Evolutionary conservation across 495 filamentous ascomycete species (phyloP).

Genomic region (Ascobolus immersus): DNA sequence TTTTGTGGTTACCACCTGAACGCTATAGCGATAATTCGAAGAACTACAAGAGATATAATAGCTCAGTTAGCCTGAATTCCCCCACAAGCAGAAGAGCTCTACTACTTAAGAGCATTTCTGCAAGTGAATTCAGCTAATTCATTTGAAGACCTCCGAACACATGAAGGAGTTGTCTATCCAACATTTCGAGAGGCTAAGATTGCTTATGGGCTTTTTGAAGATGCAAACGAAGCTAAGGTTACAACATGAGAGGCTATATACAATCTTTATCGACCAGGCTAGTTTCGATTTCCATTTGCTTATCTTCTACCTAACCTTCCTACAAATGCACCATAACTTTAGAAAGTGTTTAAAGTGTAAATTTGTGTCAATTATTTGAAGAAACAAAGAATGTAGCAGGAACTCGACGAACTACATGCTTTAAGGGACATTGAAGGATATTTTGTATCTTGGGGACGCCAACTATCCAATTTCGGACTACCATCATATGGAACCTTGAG

Average conservation of each 20-base stretch:
- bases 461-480: slow-evolving; percentile 1
- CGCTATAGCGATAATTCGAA: no score
- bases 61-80: not conserved
- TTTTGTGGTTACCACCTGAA: not conserved
- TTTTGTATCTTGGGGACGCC: not conserved
- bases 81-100: slow-evolving; percentile 4
- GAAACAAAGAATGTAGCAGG: not conserved
- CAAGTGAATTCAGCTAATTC: not conserved
- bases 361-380: slow-evolving; percentile 2
- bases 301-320: slow-evolving; percentile 3
- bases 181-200: slow-evolving; percentile 6
- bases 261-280: slow-evolving; percentile 1
- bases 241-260: slow-evolving; percentile 1
- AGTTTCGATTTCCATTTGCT: slow-evolving; percentile 6
- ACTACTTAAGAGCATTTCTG: slow-evolving; percentile 4
- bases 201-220: slow-evolving; percentile 5
- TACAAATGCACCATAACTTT: not conserved
- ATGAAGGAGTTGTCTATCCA: not conserved
- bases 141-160: not conserved
- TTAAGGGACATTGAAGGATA: not conserved
- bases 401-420: not conserved
- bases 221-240: not conserved
- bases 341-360: slow-evolving; percentile 1
- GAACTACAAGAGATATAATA: slow-evolving; percentile 1
- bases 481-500: not conserved